Evolutionary conservation across 2,329 filamentous ascomycete species (phyloP).

Genomic region (Exophiala phaeomuriformis): DNA sequence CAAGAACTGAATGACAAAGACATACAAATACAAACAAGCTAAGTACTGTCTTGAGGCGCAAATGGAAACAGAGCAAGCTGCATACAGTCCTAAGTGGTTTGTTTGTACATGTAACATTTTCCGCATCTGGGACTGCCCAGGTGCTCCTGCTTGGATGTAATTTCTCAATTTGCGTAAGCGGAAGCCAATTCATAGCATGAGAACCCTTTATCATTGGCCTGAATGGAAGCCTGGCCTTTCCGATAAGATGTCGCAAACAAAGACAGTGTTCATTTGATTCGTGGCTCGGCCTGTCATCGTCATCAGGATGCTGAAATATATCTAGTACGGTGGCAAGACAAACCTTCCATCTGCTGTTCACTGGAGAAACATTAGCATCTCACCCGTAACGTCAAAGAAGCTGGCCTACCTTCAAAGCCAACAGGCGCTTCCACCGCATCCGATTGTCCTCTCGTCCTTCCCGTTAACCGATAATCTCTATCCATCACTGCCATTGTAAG

Average conservation of each 20-base stretch:
- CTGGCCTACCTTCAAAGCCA: slow-evolving; percentile 48
- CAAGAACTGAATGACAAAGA: no score
- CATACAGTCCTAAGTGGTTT: neutral
- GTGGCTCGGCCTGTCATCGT: slow-evolving; percentile 16
- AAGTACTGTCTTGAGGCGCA: no score
- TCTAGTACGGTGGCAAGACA: neutral
- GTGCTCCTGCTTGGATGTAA: neutral
- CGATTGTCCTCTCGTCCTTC: slow-evolving; percentile 54
- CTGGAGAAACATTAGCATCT: slow-evolving; percentile 22
- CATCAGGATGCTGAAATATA: slow-evolving; percentile 4
- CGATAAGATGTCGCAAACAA: neutral
- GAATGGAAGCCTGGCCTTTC: neutral
- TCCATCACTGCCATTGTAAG: slow-evolving; percentile 54
- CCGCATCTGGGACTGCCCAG: neutral
- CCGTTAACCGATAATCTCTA: slow-evolving; percentile 56
- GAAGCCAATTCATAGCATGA: neutral
- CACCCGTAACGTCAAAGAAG: neutral
- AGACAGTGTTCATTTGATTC: slow-evolving; percentile 23
- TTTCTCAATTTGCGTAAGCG: neutral
- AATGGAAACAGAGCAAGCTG: no score
- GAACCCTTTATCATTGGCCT: neutral
- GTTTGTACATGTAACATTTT: neutral
- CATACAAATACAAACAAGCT: no score
- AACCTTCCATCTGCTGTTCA: slow-evolving; percentile 63
- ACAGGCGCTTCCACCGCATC: slow-evolving; percentile 52